Evolutionary conservation across 768 basidiomycete genomes (phyloP), one percentile per base, ranked within the genome.

Genomic region (Dacryopinax primogenitus): DNA sequence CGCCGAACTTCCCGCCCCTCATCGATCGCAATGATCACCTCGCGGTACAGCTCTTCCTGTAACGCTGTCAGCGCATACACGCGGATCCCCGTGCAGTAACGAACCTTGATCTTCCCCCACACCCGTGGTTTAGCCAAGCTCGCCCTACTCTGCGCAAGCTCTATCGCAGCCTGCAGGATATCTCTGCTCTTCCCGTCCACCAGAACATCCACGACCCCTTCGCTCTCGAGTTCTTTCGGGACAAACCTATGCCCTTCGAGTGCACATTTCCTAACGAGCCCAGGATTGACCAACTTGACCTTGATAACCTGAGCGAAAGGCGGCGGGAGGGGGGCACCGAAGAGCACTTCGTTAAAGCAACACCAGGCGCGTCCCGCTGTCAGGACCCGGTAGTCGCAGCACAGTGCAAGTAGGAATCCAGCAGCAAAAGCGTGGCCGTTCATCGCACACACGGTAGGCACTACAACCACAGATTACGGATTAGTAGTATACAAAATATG

Each of bases 331-430:
- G 83, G 78, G 9, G 91, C 90, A 62, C 90, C 90, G 70, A 94
- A 92, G 71, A 87, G 85, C 44, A 89, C 87, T 78, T 95, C 93
- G 72, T 95, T 97, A 92, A 96, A 95, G 73, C 86, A 90, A 63
- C 90, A 75, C 87, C 91, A 93, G 0, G 87, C 86, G 71, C 86
- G 84, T 16, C 87, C 92, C 68, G 89, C 86, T 15, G 84, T 89
- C 86, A 94, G 92, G 64, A 95, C 80, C 39, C 92, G 83, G 76
- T 90, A 93, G 74, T 96, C 92, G 73, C 90, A 94, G 2, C 81
- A 82, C 62, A 96, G 75, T 1, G 91, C 81, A 15, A 94, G 76
- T 74, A 90, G 84, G 71, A 90, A 83, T 15, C 84, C 92, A 12
- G 81, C 93, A 3, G 92, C 94, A 74, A 88, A 95, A 68, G 86